phyloP scores from a whole-genome alignment of 192 early-diverging fungal genomes.

The Allomyces arbusculus region DNA sequence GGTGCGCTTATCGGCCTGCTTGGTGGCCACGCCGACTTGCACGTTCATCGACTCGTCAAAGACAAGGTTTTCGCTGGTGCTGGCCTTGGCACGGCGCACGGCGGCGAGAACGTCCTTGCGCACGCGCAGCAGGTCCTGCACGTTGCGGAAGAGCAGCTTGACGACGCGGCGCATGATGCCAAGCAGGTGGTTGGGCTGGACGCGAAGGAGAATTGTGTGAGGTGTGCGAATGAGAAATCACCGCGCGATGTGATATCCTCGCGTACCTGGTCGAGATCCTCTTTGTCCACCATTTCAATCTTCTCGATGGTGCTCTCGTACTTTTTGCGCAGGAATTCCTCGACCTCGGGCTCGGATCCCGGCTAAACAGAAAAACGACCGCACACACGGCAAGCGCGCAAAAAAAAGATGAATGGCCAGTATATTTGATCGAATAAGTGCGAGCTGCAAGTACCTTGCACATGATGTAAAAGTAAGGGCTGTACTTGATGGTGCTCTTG shows the following conservation, averaged over 20 bases:
- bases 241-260: not conserved
- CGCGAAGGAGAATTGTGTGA: not conserved
- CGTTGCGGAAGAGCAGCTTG: slow-evolving; percentile 67
- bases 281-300: slow-evolving; percentile 43
- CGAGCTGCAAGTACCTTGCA: slow-evolving; percentile 35
- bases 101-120: slow-evolving; percentile 50
- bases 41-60: slow-evolving; percentile 1
- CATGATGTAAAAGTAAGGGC: slow-evolving; percentile 79
- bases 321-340: slow-evolving; percentile 54
- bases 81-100: slow-evolving; percentile 41
- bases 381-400: not conserved
- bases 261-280: slow-evolving; percentile 62
- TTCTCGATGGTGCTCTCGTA: slow-evolving; percentile 46
- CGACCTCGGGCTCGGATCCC: slow-evolving; percentile 59
- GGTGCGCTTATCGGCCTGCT: not conserved
- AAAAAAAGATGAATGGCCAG: not conserved
- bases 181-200: slow-evolving; percentile 70
- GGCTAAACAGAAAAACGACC: slow-evolving; percentile 11
- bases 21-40: not conserved
- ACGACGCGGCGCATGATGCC: slow-evolving; percentile 48
- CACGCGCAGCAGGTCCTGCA: slow-evolving; percentile 53
- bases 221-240: not conserved
- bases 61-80: slow-evolving; percentile 1
- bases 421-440: not conserved
- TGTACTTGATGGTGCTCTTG: slow-evolving; percentile 63